Evolutionary conservation across 371 early-diverging fungal genomes (phyloP), one percentile per base, ranked within the genome.

Genomic region (Mortierella sp.): DNA sequence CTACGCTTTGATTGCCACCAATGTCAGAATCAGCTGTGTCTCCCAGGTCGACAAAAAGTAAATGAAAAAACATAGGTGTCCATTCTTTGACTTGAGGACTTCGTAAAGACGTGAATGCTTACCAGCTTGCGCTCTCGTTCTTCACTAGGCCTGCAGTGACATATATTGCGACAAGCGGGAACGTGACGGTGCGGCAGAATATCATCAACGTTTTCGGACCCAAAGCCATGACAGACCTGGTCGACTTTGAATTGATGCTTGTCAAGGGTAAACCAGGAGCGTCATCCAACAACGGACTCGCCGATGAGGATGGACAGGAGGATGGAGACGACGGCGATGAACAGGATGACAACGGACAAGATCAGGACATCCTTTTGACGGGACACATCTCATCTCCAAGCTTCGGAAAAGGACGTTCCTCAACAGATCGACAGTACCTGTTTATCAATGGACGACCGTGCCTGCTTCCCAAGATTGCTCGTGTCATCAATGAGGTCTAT

Each of bases 391-490:
- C 94, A 0, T 92, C 92, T 58, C 94, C 95, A 1, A 77, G 86
- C 13, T 89, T 90, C 22, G 93, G 93, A 2, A 79, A 85, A 37
- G 97, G 97, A 0, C 85, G 97, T 11, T 91, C 92, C 43, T 91
- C 88, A 37, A 50, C 89, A 3, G 99, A 98, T 84, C 90, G 97
- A 50, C 98, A 97, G 86, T 97, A 93, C 73, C 79, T 94, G 26
- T 98, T 86, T 76, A 89, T 99, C 53, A 98, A 98, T 83, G 93
- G 95, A 10, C 92, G 98, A 19, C 98, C 98, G 0, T 95, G 96
- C 79, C 86, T 90, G 29, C 78, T 97, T 29, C 95, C 96, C 34
- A 96, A 93, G 88, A 69, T 92, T 10, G 41, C 89, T 5, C 88
- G 91, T 70, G 88, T 90, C 1, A 80, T 98, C 67, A 99, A 97